Percentiles rank a stretch among this genome's conserved stretches.
Conservation (phyloP, 192 early-diverging fungal genomes). For the Umbelopsis sp. region DNA sequence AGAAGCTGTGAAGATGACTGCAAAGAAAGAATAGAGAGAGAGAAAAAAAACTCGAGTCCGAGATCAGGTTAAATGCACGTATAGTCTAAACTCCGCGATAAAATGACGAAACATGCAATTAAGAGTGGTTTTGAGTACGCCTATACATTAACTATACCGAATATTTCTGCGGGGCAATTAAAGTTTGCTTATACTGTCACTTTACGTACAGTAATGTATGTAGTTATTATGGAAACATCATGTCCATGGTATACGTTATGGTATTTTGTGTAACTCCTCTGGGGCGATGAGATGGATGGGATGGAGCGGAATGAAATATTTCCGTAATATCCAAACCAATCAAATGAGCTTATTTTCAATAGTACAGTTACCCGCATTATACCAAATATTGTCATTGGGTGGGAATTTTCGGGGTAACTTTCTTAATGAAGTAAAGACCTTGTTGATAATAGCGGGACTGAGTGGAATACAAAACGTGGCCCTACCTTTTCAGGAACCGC, state of each 20-base stretch:
- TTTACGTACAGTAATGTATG: too few relatives aligned
- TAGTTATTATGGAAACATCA: too few relatives aligned
- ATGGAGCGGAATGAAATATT: not conserved
- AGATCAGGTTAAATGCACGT: constrained; percentile 3
- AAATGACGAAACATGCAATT: constrained; percentile 4
- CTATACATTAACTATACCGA: not conserved
- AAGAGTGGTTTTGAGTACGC: not conserved
- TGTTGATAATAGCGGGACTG: not conserved
- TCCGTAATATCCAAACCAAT: constrained; percentile 6
- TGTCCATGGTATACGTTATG: not conserved
- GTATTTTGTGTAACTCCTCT: not conserved
- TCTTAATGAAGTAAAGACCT: not conserved
- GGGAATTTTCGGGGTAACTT: constrained; percentile 17
- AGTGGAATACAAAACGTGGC: constrained; percentile 7
- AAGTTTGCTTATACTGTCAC: too few relatives aligned
- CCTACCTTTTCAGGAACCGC: constrained; percentile 7
- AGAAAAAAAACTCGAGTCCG: not conserved
- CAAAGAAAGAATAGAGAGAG: not conserved
- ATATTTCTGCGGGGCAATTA: not conserved
- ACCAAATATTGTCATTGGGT: not conserved
- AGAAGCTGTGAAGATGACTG: not conserved
- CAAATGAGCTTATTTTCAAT: not conserved
- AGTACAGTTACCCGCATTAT: constrained; percentile 14
- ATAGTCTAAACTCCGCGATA: not conserved
- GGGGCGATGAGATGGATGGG: not conserved